Conservation (phyloP, 2,329 filamentous ascomycete species). For the Pseudogymnoascus sp. region DNA sequence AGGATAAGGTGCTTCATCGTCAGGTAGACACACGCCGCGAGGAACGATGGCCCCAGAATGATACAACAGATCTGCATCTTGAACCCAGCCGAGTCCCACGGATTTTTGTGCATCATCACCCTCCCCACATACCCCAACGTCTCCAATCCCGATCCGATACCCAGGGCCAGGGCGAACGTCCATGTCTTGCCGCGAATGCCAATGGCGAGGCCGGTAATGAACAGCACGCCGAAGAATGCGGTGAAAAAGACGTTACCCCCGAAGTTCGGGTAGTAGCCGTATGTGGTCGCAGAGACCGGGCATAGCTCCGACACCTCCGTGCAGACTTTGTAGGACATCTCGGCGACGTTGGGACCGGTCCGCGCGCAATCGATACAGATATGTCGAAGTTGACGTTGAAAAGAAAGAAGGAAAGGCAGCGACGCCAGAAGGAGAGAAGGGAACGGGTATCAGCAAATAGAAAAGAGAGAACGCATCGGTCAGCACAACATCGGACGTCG, state of each 20-base stretch:
- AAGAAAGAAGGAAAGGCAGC: neutral
- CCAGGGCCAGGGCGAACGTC: constrained; percentile 44
- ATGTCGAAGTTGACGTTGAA: neutral
- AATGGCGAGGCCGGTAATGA: constrained; percentile 35
- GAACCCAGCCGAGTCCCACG: constrained; percentile 48
- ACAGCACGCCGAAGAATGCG: constrained; percentile 39
- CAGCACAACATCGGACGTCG: neutral
- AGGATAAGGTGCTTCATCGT: constrained; percentile 53
- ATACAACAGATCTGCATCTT: constrained; percentile 50
- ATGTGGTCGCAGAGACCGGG: constrained; percentile 17
- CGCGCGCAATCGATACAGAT: neutral
- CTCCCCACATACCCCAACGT: constrained; percentile 47
- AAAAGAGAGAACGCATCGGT: neutral
- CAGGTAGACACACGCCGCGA: constrained; percentile 57
- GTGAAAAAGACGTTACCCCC: constrained; percentile 49
- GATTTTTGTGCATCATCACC: constrained; percentile 43
- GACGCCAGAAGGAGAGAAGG: neutral
- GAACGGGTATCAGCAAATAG: neutral
- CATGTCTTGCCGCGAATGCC: constrained; percentile 47
- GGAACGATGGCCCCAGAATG: constrained; percentile 36
- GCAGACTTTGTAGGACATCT: constrained; percentile 6
- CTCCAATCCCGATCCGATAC: constrained; percentile 44
- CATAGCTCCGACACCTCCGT: neutral
- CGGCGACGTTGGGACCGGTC: neutral
- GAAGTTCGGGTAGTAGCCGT: constrained; percentile 49